Base-by-base conservation (phyloP, 495 filamentous ascomycete species). In the Talaromyces thailandensis region DNA sequence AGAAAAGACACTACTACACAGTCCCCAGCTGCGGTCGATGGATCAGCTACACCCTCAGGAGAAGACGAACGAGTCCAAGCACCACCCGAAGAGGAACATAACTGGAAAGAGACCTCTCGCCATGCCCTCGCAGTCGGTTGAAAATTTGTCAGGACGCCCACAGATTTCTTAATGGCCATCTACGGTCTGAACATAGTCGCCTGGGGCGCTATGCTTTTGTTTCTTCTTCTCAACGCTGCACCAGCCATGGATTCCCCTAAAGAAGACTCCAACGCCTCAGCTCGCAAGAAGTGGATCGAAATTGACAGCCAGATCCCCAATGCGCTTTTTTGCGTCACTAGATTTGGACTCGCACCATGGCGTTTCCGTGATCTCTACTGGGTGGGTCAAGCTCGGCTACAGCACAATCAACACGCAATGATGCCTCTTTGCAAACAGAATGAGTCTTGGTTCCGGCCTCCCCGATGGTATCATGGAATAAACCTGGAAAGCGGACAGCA, bases 201-300 rank as follows among this genome's bases (percentile, higher is more conserved):
- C 8, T 96, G 92, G 91, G 92, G 92, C 58, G 89, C 86, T 37
- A 95, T 96, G 92, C 77, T 95, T 21, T 93, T 96, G 76, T 79
- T 95, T 18, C 81, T 96, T 8, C 79, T 95, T 60, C 84, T 82
- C 73, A 87, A 88, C 66, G 91, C 88, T 12, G 79, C 84, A 0
- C 87, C 90, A 1, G 85, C 85, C 64, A 93, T 94, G 91, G 94
- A 91, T 75, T 79, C 80, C 53, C 87, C 85, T n/a, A 43, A 43
- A 12, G n/a, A 43, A 4, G 79, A 88, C 74, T 76, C 89, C 69
- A 85, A 91, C 69, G 75, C 93, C 65, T 89, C 86, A 0, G 82
- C 88, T 0, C 82, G 90, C 5, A 75, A 87, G 16, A 84, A 87
- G 61, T 95, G 92, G 92, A 85, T 95, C 62, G 91, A 95, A 69